Percentiles rank a stretch among this genome's conserved stretches.
These are phyloP conservation scores for Solanum hybrid DNA, from an alignment of 305 asterid genomes.

Conservation along the genomic window DNA sequence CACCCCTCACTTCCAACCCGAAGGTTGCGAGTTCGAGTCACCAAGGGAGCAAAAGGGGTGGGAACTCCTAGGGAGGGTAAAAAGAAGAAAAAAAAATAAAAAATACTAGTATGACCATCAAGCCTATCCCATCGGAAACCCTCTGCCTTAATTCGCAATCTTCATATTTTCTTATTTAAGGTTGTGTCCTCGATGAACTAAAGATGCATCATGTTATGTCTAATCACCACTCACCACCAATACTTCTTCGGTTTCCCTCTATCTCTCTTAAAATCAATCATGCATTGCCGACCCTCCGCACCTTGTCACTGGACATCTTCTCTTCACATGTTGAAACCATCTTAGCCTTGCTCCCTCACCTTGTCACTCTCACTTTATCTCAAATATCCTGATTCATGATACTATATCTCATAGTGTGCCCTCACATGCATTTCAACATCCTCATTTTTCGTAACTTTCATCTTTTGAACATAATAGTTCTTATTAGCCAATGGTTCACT, in stretches of 20 bases:
- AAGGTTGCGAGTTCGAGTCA: no score
- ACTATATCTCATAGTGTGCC: not conserved
- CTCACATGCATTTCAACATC: not conserved
- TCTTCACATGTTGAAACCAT: not conserved
- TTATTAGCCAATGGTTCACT: no score
- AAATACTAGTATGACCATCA: no score
- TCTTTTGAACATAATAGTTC: not conserved
- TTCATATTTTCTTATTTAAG: no score
- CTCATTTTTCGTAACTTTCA: not conserved
- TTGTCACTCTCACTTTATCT: not conserved
- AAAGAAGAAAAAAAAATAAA: no score
- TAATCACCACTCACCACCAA: not conserved
- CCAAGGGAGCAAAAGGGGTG: no score
- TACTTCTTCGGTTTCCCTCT: not conserved
- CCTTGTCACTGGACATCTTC: not conserved
- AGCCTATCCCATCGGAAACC: not conserved
- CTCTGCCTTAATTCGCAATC: not conserved
- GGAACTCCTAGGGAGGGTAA: no score
- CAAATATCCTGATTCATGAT: no score
- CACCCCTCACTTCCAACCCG: no score
- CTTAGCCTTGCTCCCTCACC: rapidly evolving
- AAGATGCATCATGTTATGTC: not conserved
- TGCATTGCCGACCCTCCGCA: not conserved
- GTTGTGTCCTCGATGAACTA: not conserved
- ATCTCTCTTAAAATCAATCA: not conserved